These are phyloP conservation scores for Boletus patriciae DNA, from an alignment of 768 basidiomycete species.

Conservation along the genomic window DNA sequence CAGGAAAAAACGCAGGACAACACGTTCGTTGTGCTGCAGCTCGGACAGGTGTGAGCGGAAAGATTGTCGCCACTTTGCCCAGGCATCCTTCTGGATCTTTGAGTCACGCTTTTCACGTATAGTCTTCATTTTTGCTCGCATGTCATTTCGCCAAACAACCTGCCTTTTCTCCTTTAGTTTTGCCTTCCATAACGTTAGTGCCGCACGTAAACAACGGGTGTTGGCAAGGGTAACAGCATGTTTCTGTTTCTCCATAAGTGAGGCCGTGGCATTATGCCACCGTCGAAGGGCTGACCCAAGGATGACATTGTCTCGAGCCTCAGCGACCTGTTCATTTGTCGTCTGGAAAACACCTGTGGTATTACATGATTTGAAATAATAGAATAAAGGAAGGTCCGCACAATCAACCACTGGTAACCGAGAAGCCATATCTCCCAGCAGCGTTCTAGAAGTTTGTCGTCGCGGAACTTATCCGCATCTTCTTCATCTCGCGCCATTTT, in stretches of 20 bases:
- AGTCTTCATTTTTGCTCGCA: conserved; percentile 68
- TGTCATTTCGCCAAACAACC: conserved; percentile 61
- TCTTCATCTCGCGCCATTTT: conserved; percentile 67
- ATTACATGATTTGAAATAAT: conserved; percentile 16
- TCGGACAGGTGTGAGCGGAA: conserved; percentile 52
- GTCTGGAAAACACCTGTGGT: conserved; percentile 43
- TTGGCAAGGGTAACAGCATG: conserved; percentile 48
- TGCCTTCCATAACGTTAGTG: conserved; percentile 53
- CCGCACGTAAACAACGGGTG: conserved; percentile 42
- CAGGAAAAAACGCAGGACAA: conserved; percentile 45
- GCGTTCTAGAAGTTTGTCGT: conserved; percentile 60
- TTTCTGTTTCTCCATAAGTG: conserved; percentile 39
- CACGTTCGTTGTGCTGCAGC: conserved; percentile 47
- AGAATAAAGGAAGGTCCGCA: conserved; percentile 40
- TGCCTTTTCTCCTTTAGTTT: conserved; percentile 56
- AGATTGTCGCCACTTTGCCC: conserved; percentile 65
- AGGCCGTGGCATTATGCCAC: conserved; percentile 53
- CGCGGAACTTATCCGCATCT: conserved; percentile 67
- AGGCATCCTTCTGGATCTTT: conserved; percentile 55
- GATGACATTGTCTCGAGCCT: conserved; percentile 67
- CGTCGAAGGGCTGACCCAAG: conserved; percentile 56
- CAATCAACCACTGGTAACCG: conserved; percentile 70
- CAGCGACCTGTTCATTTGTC: conserved; percentile 65
- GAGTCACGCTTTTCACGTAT: conserved; percentile 56
- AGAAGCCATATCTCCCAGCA: conserved; percentile 78